These are phyloP conservation scores for Hyaloscypha bicolor DNA, from an alignment of 495 filamentous ascomycete genomes.

Conservation along the genomic window DNA sequence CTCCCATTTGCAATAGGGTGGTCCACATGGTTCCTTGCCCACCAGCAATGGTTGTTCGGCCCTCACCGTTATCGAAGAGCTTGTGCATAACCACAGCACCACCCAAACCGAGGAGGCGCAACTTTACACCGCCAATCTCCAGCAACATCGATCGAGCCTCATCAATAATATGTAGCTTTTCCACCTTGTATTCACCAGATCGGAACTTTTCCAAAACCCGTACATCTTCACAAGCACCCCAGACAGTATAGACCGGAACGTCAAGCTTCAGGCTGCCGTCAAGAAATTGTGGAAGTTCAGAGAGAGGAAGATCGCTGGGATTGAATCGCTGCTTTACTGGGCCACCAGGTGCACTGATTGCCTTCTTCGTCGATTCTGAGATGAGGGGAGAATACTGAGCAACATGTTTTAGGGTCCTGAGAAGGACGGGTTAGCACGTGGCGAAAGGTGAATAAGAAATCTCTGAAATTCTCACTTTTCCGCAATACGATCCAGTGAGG, in stretches of 20 bases:
- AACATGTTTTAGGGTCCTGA: slow-evolving; percentile 95
- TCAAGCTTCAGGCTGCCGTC: slow-evolving; percentile 86
- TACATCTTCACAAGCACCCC: slow-evolving; percentile 99
- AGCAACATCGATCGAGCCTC: slow-evolving; percentile 93
- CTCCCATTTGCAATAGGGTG: slow-evolving; percentile 96
- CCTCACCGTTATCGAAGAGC: slow-evolving; percentile 98
- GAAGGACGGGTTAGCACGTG: slow-evolving; percentile 35
- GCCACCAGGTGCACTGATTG: slow-evolving; percentile 63
- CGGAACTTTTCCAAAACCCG: slow-evolving; percentile 97
- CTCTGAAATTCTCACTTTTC: slow-evolving; percentile 75
- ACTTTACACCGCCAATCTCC: slow-evolving; percentile 93
- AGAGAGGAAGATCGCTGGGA: slow-evolving; percentile 84
- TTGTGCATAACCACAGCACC: slow-evolving; percentile 99
- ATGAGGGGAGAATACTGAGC: slow-evolving; percentile 97
- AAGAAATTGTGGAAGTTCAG: slow-evolving; percentile 90
- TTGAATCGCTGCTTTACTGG: slow-evolving; percentile 81
- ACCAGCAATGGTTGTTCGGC: slow-evolving; percentile 95
- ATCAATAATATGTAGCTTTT: slow-evolving; percentile 97
- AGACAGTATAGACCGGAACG: slow-evolving; percentile 97
- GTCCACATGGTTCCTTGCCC: slow-evolving; percentile 99
- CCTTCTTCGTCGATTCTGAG: slow-evolving; percentile 81
- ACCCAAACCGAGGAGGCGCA: slow-evolving; percentile 90
- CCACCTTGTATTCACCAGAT: slow-evolving; percentile 96
- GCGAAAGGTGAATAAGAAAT: slow-evolving; percentile 25
- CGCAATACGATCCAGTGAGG: slow-evolving; percentile 93